These are phyloP conservation scores for Fonsecaea pedrosoi DNA, from an alignment of 2,329 filamentous ascomycete genomes.

Conservation along the genomic window DNA sequence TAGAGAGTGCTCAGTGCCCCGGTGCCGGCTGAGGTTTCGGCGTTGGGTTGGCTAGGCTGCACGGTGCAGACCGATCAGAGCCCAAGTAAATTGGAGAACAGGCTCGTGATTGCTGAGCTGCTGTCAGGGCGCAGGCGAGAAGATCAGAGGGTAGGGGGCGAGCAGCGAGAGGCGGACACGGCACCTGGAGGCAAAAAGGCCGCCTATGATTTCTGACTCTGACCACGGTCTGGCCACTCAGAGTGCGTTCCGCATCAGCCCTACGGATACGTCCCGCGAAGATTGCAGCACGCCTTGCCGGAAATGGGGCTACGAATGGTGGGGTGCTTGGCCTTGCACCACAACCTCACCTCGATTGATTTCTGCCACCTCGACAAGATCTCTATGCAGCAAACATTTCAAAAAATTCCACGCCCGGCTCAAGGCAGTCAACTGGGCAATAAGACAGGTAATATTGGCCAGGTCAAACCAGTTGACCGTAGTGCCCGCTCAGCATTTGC, in stretches of 20 bases:
- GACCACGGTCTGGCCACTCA: slow-evolving; percentile 30
- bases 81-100: slow-evolving; percentile 20
- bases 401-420: slow-evolving; percentile 9
- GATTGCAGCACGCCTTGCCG: slow-evolving; percentile 36
- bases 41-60: slow-evolving; percentile 23
- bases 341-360: slow-evolving; percentile 35
- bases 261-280: slow-evolving; percentile 31
- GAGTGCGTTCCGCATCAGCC: slow-evolving; percentile 23
- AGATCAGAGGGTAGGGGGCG: slow-evolving; percentile 16
- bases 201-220: slow-evolving; percentile 29
- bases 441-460: slow-evolving; percentile 3
- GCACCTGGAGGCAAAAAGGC: slow-evolving; percentile 19
- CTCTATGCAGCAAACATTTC: slow-evolving; percentile 13
- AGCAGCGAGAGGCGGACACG: slow-evolving; percentile 10
- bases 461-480: neutral
- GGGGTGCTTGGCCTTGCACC: slow-evolving; percentile 37
- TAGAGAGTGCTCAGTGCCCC: neutral
- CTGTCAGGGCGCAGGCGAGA: slow-evolving; percentile 24
- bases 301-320: slow-evolving; percentile 32
- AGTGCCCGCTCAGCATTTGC: neutral
- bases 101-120: slow-evolving; percentile 18
- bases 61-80: neutral
- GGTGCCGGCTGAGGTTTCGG: slow-evolving; percentile 21
- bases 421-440: neutral
- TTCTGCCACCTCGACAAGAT: slow-evolving; percentile 3